These are phyloP conservation scores for Alternaria triticina DNA, from an alignment of 2,329 filamentous ascomycete species.

Conservation along the genomic window DNA sequence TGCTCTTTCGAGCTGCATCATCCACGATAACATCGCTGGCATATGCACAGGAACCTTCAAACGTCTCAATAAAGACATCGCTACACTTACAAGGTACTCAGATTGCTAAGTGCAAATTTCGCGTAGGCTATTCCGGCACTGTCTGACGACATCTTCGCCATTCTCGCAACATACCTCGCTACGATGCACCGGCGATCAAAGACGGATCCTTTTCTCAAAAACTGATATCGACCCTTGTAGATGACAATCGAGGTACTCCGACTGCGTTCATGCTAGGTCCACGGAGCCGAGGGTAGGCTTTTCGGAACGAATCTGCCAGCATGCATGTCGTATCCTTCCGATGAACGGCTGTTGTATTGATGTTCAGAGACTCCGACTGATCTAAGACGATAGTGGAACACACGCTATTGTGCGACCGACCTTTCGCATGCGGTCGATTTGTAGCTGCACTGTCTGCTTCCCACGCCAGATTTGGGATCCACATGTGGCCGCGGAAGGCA, in stretches of 20 bases:
- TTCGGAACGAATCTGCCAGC: not conserved
- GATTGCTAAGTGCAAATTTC: not conserved
- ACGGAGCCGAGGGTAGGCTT: not conserved
- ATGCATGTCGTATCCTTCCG: not conserved
- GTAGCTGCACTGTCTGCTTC: not conserved
- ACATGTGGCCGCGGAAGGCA: not conserved
- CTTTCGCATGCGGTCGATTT: not conserved
- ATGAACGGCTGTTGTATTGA: not conserved
- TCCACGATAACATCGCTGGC: not conserved
- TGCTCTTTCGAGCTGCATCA: not conserved
- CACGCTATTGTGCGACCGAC: not conserved
- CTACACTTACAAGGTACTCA: not conserved
- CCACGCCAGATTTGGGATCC: not conserved
- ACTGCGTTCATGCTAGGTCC: not conserved
- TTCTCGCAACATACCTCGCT: not conserved
- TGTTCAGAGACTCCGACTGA: too few relatives aligned
- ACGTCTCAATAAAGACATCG: not conserved
- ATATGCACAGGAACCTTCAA: not conserved
- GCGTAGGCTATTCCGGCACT: not conserved
- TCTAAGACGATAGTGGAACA: not conserved
- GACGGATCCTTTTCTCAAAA: not conserved
- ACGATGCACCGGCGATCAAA: not conserved
- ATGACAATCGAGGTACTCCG: not conserved
- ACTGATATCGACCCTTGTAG: not conserved
- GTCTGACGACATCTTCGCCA: slow-evolving; percentile 5